These are phyloP conservation scores for Xylariaceae sp. DNA, from an alignment of 2,329 filamentous ascomycete genomes.

Conservation along the genomic window DNA sequence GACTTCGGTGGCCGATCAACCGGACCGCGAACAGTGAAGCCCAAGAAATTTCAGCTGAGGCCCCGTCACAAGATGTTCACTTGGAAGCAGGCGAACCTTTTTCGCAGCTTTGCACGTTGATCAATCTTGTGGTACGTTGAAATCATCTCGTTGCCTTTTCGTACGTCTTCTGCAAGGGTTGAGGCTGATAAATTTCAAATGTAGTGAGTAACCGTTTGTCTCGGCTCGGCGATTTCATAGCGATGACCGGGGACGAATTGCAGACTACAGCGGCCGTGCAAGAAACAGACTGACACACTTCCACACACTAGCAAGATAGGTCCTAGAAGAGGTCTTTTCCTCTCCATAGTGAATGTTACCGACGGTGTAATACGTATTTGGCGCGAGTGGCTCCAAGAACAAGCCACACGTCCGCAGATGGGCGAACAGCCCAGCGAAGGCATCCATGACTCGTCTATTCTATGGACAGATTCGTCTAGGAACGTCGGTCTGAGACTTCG, in stretches of 20 bases:
- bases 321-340: slow-evolving; percentile 58
- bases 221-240: no score
- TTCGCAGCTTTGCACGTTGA: slow-evolving; percentile 67
- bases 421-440: slow-evolving; percentile 11
- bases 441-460: slow-evolving; percentile 39
- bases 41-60: slow-evolving; percentile 33
- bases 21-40: slow-evolving; percentile 18
- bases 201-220: no score
- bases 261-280: no score
- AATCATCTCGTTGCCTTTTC: no score
- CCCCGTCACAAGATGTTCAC: slow-evolving; percentile 57
- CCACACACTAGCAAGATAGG: slow-evolving; percentile 46
- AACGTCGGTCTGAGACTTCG: slow-evolving; percentile 68
- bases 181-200: no score
- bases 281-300: no score
- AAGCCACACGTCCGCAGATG: slow-evolving; percentile 31
- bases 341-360: slow-evolving; percentile 62
- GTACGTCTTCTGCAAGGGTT: no score
- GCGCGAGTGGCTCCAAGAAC: slow-evolving; percentile 64
- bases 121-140: slow-evolving; percentile 54
- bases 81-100: slow-evolving; percentile 72
- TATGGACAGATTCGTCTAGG: slow-evolving; percentile 66
- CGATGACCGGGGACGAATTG: no score
- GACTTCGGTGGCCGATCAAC: slow-evolving; percentile 22
- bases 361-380: slow-evolving; percentile 70